Evolutionary conservation across 345 rosid species (phyloP), one percentile per base, ranked within the genome.

Genomic region (Populus simonii): DNA sequence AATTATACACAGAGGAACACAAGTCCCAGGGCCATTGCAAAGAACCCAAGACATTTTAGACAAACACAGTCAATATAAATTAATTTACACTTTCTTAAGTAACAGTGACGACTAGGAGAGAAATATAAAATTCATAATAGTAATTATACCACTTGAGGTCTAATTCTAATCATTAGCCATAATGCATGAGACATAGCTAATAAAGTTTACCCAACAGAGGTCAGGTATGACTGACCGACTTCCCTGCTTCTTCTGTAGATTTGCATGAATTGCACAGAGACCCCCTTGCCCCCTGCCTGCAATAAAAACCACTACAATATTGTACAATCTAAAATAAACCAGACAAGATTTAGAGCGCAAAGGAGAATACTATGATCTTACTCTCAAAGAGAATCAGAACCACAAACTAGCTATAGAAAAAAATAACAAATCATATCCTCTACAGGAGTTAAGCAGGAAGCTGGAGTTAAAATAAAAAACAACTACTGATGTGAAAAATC

Each of bases 21-120:
- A 96, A 8, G 99, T 92, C 78, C 98, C 97, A 22, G 99, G 98
- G 80, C 97, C 98, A 83, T 96, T 93, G 86, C 99, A 91, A 77
- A 92, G 92, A 79, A 96, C 84, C 98, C 91, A 80, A 51, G 71
- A 35, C 69, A 57, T 73, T 45, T 16, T 53, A 41, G 55, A n/a
- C 43, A 73, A 16, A 45, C 31, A 68, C 23, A 4, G 23, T 38
- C 13, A 25, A 25, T 39, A 55, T 16, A 36, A 27, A 23, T 53
- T 29, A 17, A 23, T 43, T 74, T 20, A 63, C 76, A 57, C 71
- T 18, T 16, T 65, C 33, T 57, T 27, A 18, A 63, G 66, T 20
- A 76, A 43, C 66, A 75, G 31, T 35, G 66, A 43, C 45, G 15
- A 68, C 43, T 12, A 10, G 23, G 59, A 62, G 29, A 65, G 18